These are phyloP conservation scores for Solanum chmielewskii DNA, from an alignment of 257 asterid species.

Conservation along the genomic window DNA sequence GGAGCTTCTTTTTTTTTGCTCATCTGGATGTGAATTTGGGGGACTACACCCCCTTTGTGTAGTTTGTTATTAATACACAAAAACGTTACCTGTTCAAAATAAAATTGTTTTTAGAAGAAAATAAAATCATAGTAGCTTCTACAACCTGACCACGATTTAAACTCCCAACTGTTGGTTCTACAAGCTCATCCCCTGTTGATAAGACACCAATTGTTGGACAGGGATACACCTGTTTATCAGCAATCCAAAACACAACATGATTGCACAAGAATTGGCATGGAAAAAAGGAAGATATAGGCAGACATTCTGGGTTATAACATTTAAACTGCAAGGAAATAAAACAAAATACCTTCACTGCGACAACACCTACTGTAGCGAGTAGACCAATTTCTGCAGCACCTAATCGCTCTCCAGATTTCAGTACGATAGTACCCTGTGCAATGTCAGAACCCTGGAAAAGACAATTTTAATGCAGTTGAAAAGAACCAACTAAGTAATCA, in stretches of 20 bases:
- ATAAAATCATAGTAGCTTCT: not conserved
- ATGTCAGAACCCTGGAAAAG: conserved; percentile 71
- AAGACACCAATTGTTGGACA: conserved; percentile 71
- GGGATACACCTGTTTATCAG: conserved; percentile 49
- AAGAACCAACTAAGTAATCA: not conserved
- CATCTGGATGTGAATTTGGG: no score
- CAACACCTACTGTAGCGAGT: conserved; percentile 78
- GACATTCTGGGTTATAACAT: not conserved
- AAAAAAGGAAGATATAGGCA: not conserved
- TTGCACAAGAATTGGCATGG: conserved; percentile 6
- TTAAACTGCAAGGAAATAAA: not conserved
- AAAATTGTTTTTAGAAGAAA: not conserved
- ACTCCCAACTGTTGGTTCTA: conserved; percentile 46
- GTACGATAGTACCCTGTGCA: conserved; percentile 57
- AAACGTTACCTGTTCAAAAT: no score
- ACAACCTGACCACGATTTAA: conserved; percentile 83
- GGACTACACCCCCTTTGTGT: no score
- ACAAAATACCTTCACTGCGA: conserved; percentile 50
- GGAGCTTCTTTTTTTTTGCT: no score
- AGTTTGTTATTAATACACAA: no score
- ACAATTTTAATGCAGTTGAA: not conserved
- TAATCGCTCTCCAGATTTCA: conserved; percentile 74
- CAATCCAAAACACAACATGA: not conserved
- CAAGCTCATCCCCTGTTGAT: conserved; percentile 97
- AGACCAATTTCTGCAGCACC: conserved; percentile 89